These are phyloP conservation scores for Excoecaria cochinchinensis DNA, from an alignment of 345 rosid species.

Conservation along the genomic window DNA sequence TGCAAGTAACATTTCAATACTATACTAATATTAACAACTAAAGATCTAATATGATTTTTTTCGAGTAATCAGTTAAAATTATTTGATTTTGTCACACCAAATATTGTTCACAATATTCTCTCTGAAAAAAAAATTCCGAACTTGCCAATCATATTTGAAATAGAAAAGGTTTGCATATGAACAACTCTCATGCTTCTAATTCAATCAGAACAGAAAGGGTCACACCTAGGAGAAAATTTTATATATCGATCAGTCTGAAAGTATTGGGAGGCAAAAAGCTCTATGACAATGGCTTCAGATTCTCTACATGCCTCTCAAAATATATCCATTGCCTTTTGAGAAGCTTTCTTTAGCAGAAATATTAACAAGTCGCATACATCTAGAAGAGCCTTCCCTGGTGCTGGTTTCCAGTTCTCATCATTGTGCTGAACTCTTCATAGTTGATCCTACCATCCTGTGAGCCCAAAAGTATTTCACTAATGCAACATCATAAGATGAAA, in stretches of 20 bases:
- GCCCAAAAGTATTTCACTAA: neutral
- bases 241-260: neutral
- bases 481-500: neutral
- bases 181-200: neutral
- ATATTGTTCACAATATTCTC: neutral
- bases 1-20: too few species aligned
- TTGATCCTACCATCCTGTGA: slow-evolving; percentile 45
- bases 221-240: neutral
- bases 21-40: too few species aligned
- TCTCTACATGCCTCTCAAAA: neutral
- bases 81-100: neutral
- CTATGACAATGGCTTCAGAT: neutral
- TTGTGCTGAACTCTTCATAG: slow-evolving; percentile 42
- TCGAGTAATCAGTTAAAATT: neutral
- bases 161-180: neutral
- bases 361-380: neutral
- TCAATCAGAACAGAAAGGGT: neutral
- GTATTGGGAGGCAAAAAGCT: neutral
- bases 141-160: neutral
- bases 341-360: neutral
- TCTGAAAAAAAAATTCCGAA: neutral
- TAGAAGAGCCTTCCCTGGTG: slow-evolving; percentile 18
- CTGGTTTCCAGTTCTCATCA: slow-evolving; percentile 34
- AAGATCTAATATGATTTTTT: too few species aligned
- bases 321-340: neutral